Evolutionary conservation across 805 yeast genomes (phyloP).

Genomic region (Wickerhamiella sorbophila): DNA sequence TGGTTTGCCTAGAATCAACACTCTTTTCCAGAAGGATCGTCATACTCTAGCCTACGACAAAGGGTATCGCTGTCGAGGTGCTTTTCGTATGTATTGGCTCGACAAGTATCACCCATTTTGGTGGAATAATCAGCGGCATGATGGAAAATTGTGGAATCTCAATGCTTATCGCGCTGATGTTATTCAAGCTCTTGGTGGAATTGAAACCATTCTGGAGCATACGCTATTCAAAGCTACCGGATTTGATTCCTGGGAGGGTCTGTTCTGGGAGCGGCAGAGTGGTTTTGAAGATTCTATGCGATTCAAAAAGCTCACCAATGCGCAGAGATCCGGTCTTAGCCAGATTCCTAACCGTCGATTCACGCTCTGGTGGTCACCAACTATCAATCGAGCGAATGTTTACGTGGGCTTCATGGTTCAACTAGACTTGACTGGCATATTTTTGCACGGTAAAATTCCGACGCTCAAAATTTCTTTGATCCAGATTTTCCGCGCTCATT

Average conservation of each 20-base stretch:
- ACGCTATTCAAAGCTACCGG: slow-evolving; percentile 95
- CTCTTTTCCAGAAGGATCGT: slow-evolving; percentile 86
- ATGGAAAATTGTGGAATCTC: slow-evolving; percentile 90
- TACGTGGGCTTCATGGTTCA: slow-evolving; percentile 96
- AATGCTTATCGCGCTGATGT: slow-evolving; percentile 90
- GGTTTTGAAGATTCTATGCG: slow-evolving; percentile 96
- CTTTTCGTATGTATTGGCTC: slow-evolving; percentile 58
- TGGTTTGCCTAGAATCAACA: slow-evolving; percentile 91
- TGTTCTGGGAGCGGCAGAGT: slow-evolving; percentile 95
- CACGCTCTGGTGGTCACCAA: slow-evolving; percentile 99
- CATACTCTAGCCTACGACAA: slow-evolving; percentile 90
- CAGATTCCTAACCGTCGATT: slow-evolving; percentile 96
- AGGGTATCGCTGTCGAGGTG: slow-evolving; percentile 75
- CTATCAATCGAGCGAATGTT: slow-evolving; percentile 93
- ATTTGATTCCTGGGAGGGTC: slow-evolving; percentile 95
- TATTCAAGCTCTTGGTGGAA: slow-evolving; percentile 93
- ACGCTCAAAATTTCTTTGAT: slow-evolving; percentile 88
- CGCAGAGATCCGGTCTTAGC: slow-evolving; percentile 91
- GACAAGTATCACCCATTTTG: slow-evolving; percentile 77
- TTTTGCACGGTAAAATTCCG: slow-evolving; percentile 94
- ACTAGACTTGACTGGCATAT: slow-evolving; percentile 89
- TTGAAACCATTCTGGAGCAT: slow-evolving; percentile 89
- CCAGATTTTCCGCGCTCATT: slow-evolving; percentile 92
- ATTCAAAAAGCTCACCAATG: slow-evolving; percentile 88
- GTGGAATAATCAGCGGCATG: slow-evolving; percentile 93